Conservation (phyloP, 1,139 yeast genomes). For the Trichomonascaceae sp. region DNA sequence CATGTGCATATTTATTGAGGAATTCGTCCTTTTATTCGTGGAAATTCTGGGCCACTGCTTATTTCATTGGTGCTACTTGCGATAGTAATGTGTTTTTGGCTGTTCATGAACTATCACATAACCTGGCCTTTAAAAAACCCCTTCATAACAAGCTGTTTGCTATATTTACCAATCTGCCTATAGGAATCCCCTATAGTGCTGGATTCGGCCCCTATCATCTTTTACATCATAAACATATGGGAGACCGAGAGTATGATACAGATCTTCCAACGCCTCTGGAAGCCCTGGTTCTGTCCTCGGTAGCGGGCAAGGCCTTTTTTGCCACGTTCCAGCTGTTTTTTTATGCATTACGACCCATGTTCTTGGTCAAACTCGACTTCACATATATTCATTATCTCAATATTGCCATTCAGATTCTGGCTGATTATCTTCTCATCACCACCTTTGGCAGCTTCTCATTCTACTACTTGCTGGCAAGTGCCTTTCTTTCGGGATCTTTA, state of each 20-base stretch:
- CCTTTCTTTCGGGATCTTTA: constrained; percentile 83
- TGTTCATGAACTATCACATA: constrained; percentile 83
- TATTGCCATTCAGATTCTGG: constrained; percentile 51
- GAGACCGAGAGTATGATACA: constrained; percentile 80
- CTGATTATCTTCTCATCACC: constrained; percentile 52
- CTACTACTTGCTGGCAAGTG: constrained; percentile 63
- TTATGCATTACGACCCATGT: constrained; percentile 87
- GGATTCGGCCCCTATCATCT: constrained; percentile 90
- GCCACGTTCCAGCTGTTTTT: constrained; percentile 86
- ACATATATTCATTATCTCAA: constrained; percentile 71
- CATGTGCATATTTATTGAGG: constrained; percentile 55
- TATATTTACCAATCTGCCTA: constrained; percentile 73
- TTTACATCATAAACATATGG: constrained; percentile 83
- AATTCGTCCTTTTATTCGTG: constrained; percentile 48
- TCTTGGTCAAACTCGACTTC: constrained; percentile 66
- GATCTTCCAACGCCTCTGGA: constrained; percentile 80
- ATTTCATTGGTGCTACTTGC: constrained; percentile 78
- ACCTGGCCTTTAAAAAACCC: constrained; percentile 77
- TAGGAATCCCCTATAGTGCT: constrained; percentile 86
- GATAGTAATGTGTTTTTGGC: constrained; percentile 81
- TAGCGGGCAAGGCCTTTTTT: constrained; percentile 83
- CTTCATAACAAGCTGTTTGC: constrained; percentile 71
- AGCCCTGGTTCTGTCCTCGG: constrained; percentile 64
- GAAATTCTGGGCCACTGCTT: constrained; percentile 59
- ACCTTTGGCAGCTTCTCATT: constrained; percentile 61